Percentiles rank a stretch among this genome's conserved stretches.
phyloP scores from a whole-genome alignment of 805 yeast genomes.

The Wickerhamomyces strasburgensis region DNA sequence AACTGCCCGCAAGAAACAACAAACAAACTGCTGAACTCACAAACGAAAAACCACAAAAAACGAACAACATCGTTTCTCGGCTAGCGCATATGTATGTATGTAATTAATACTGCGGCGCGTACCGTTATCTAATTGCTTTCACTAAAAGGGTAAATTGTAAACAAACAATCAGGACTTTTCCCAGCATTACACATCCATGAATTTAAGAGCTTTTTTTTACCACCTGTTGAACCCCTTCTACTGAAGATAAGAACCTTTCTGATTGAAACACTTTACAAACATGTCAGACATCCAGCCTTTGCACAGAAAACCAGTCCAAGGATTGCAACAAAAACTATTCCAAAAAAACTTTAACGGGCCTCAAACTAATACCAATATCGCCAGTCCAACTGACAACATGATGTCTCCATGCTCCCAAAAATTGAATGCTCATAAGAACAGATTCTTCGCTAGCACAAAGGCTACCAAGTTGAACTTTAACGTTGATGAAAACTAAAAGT shows the following conservation, averaged over 20 bases:
- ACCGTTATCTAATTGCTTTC: conserved; percentile 3
- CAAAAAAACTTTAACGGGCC: conserved; percentile 15
- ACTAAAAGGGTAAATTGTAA: conserved; percentile 15
- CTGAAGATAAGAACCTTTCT: too few species aligned
- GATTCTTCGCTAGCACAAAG: conserved; percentile 30
- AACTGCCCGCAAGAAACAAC: too few species aligned
- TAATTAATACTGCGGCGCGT: too few species aligned
- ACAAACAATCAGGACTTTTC: conserved; percentile 3
- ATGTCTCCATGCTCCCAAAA: conserved; percentile 57
- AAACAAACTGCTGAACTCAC: too few species aligned
- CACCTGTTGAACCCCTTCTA: too few species aligned
- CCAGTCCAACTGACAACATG: conserved; percentile 54
- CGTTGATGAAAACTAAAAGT: conserved; percentile 5
- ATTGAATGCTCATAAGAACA: conserved; percentile 43
- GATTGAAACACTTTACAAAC: not conserved
- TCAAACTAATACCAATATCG: conserved; percentile 6
- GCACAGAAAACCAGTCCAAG: conserved; percentile 19
- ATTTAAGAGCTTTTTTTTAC: too few species aligned
- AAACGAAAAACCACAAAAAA: too few species aligned
- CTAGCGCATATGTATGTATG: too few species aligned
- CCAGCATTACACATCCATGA: too few species aligned
- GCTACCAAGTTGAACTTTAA: conserved; percentile 24
- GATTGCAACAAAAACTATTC: conserved; percentile 20
- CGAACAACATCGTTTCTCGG: too few species aligned
- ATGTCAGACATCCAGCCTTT: conserved; percentile 28